Conservation (phyloP, 495 filamentous ascomycete genomes). For the Pseudoneurospora amorphoporcata region DNA sequence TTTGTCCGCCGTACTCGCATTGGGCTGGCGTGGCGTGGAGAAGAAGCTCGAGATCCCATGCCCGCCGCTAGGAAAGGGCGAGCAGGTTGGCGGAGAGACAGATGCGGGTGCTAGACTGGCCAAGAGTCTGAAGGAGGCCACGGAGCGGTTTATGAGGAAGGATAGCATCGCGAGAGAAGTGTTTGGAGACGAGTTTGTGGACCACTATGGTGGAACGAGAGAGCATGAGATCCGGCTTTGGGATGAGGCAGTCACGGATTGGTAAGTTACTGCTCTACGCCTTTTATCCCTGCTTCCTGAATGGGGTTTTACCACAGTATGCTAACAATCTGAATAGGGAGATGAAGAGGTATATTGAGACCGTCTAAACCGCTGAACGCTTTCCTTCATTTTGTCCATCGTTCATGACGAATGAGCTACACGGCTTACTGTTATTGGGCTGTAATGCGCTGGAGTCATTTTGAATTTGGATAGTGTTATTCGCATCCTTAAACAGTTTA, state of each 20-base stretch:
- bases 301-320: not conserved
- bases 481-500: not conserved
- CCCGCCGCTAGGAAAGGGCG: constrained; percentile 72
- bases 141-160: constrained; percentile 55
- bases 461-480: not conserved
- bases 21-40: constrained; percentile 83
- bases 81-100: constrained; percentile 58
- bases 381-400: not conserved
- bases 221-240: constrained; percentile 84
- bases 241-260: constrained; percentile 94
- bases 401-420: not conserved
- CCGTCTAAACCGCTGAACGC: constrained; percentile 33
- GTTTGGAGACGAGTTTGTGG: constrained; percentile 90
- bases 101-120: constrained; percentile 67
- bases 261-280: constrained; percentile 40
- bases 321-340: constrained; percentile 35
- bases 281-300: not conserved
- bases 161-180: constrained; percentile 83
- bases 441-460: not conserved
- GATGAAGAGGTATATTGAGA: constrained; percentile 64
- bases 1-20: constrained; percentile 71
- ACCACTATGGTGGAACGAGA: constrained; percentile 87
- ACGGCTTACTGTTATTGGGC: not conserved
- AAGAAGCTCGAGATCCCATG: constrained; percentile 76
- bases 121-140: constrained; percentile 74